phyloP scores from a whole-genome alignment of 176 grass and related monocot genomes.

The Pontederia crassipes region DNA sequence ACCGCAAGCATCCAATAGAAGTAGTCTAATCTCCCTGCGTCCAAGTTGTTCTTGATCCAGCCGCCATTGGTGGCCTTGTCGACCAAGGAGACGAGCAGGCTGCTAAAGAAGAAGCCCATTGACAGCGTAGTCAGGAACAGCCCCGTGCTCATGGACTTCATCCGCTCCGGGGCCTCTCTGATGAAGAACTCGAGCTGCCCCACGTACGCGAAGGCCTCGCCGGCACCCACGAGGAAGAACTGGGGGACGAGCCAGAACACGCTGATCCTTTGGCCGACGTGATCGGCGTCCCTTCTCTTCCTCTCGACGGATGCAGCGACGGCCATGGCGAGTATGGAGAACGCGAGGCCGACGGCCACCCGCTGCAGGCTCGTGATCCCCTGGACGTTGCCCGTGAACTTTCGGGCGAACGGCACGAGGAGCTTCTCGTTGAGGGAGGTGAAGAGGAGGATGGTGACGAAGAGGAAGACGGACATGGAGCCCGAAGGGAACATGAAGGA shows the following conservation, averaged over 20 bases:
- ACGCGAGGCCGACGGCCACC: constrained; percentile 31
- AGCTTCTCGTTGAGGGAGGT: constrained; percentile 53
- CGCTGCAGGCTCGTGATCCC: constrained; percentile 48
- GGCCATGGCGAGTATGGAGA: constrained; percentile 36
- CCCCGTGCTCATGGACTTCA: constrained; percentile 1
- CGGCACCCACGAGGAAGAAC: neutral
- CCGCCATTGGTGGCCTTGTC: constrained; percentile 7
- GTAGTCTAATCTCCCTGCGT: constrained; percentile 35
- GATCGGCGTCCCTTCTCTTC: neutral
- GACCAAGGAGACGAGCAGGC: neutral
- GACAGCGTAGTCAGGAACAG: neutral
- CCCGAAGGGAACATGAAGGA: constrained; percentile 32
- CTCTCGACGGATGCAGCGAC: constrained; percentile 36
- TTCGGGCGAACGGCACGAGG: constrained; percentile 36
- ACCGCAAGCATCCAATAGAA: constrained; percentile 60
- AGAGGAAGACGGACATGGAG: constrained; percentile 46
- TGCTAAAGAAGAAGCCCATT: neutral
- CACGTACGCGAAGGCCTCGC: neutral
- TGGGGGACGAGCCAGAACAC: constrained; percentile 1
- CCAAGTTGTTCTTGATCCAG: constrained; percentile 32
- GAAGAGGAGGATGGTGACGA: constrained; percentile 57
- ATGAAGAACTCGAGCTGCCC: neutral
- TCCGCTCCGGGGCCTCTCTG: neutral
- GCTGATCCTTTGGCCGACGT: neutral
- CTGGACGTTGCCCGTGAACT: constrained; percentile 26